Evolutionary conservation across 805 yeast species (phyloP).

Genomic region (Novakomyces olei): DNA sequence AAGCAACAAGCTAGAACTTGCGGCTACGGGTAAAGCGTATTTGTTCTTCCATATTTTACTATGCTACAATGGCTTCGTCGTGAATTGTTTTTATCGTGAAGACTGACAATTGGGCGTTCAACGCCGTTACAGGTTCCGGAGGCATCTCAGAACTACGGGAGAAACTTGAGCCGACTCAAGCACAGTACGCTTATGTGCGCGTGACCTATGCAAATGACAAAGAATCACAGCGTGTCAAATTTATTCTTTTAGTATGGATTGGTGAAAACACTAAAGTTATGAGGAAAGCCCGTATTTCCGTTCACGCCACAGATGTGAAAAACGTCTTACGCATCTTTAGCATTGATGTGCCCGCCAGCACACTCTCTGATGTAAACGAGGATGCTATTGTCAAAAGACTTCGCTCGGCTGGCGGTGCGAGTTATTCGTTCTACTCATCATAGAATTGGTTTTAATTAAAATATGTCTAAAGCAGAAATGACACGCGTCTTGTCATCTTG

Average conservation of each 20-base stretch:
- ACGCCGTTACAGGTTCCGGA: no score
- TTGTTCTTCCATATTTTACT: no score
- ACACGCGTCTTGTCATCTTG: no score
- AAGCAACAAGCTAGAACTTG: neutral
- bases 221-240: neutral
- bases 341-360: neutral
- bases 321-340: neutral
- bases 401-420: neutral
- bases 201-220: neutral
- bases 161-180: neutral
- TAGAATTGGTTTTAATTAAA: no score
- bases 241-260: neutral
- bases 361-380: neutral
- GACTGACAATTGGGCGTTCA: no score
- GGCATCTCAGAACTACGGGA: neutral
- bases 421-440: no score
- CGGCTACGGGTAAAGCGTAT: neutral
- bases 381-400: neutral
- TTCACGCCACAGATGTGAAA: neutral
- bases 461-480: no score
- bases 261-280: neutral
- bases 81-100: no score
- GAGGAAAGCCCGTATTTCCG: neutral
- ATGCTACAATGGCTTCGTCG: no score
- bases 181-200: neutral